Evolutionary conservation across 139 green algal genomes (phyloP).

Genomic region (Chlamydomonas eustigma): DNA sequence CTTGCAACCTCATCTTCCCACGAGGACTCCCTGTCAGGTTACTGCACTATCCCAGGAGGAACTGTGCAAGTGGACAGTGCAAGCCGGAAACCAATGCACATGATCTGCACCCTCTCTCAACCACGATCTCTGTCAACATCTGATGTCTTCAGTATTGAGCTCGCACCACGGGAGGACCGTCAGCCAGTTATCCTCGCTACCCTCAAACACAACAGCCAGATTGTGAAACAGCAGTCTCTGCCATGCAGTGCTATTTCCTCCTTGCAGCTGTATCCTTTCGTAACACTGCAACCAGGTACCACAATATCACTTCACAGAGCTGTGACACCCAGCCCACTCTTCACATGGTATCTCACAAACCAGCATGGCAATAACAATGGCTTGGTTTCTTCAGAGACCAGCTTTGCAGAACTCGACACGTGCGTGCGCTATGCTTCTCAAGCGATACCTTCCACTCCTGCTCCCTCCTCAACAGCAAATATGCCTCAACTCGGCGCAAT

Average conservation of each 20-base stretch:
- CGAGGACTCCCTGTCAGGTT: background rate
- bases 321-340: constrained; percentile 51
- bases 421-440: constrained; percentile 50
- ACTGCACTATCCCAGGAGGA: background rate
- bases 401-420: constrained; percentile 53
- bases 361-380: constrained; percentile 15
- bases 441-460: constrained; percentile 2
- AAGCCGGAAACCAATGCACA: constrained; percentile 49
- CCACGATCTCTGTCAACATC: background rate
- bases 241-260: constrained; percentile 21
- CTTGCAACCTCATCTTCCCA: background rate
- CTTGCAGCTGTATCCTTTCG: constrained; percentile 50
- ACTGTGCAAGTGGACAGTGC: constrained; percentile 35
- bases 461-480: background rate
- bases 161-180: constrained; percentile 46
- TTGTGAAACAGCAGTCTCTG: constrained; percentile 21
- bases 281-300: constrained; percentile 48
- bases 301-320: constrained; percentile 45
- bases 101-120: constrained; percentile 34
- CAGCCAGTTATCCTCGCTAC: constrained; percentile 53
- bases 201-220: constrained; percentile 27
- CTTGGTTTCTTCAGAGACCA: constrained; percentile 18
- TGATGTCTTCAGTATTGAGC: constrained; percentile 50
- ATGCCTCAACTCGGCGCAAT: background rate
- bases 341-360: constrained; percentile 33